phyloP scores from a whole-genome alignment of 2,329 filamentous ascomycete genomes.

The Dendryphion nanum region DNA sequence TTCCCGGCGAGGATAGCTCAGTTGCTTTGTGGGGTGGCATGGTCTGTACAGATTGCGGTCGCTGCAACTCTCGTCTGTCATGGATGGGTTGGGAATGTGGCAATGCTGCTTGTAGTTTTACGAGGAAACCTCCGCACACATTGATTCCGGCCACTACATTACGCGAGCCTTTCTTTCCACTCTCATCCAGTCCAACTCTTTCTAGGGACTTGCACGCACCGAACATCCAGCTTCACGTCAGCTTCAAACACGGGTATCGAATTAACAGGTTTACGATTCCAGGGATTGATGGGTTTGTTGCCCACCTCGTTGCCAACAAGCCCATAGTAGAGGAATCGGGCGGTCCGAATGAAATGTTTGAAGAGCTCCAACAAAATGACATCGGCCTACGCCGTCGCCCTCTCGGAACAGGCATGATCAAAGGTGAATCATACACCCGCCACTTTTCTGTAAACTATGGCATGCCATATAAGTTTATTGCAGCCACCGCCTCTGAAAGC shows the following conservation, averaged over 20 bases:
- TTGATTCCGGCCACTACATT: conserved; percentile 27
- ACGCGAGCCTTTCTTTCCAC: conserved; percentile 36
- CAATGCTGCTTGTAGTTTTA: conserved; percentile 51
- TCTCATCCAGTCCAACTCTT: conserved; percentile 31
- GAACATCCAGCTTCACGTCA: conserved; percentile 31
- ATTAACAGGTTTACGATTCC: conserved; percentile 49
- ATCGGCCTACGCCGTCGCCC: conserved; percentile 29
- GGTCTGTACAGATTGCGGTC: conserved; percentile 63
- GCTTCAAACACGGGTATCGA: conserved; percentile 42
- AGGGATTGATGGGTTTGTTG: conserved; percentile 46
- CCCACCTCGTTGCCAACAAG: conserved; percentile 58
- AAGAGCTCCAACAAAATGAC: conserved; percentile 42
- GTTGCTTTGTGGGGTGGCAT: conserved; percentile 60
- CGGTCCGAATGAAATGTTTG: conserved; percentile 64
- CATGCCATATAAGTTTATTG: conserved; percentile 66
- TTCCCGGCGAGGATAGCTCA: conserved; percentile 49
- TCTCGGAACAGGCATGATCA: conserved; percentile 21
- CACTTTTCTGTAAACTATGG: conserved; percentile 60
- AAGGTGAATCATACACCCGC: conserved; percentile 48
- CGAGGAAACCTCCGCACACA: conserved; percentile 32
- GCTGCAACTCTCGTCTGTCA: conserved; percentile 59
- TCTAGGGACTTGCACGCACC: conserved; percentile 29
- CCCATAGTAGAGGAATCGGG: conserved; percentile 49
- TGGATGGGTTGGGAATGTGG: conserved; percentile 66
- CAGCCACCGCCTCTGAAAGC: conserved; percentile 42